Evolutionary conservation across 768 basidiomycete species (phyloP), one percentile per base, ranked within the genome.

Genomic region (Daedaleopsis sinensis): DNA sequence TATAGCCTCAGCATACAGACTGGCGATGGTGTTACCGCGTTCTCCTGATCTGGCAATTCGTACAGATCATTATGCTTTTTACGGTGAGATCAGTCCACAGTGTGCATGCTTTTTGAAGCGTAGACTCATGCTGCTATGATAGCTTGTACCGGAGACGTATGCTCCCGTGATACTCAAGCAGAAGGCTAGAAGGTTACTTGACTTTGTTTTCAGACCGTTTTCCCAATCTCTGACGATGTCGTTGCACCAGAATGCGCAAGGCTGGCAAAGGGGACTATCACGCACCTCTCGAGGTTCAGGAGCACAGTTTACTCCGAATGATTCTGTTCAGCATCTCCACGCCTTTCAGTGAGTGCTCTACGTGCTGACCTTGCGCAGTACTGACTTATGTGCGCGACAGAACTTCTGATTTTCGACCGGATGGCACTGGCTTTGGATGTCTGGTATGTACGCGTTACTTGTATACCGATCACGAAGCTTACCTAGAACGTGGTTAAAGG

Each of bases 1-100:
- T 3, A 18, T 42, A 18, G 39, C 18, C 11, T 13, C 62, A 90
- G 83, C 76, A 87, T 65, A 62, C 80, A 1, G 67, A 80, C 49
- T 90, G 89, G 90, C 74, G 89, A 61, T 94, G 91, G 92, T 91
- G 90, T 0, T 94, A 87, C 74, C 84, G 86, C 58, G 73, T 89
- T 16, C 70, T 88, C 58, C 62, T 87, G 1, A 89, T 89, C 21
- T 94, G 92, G 93, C 78, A 82, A 0, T 84, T 82, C 51, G 73
- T 73, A 3, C 80, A 91, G 70, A 72, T 79, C 10, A 52, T 82
- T 9, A 75, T 82, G 0, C 73, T 94, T 9, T 68, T 85, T 50
- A 23, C 82, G 46, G 87, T 88, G 64, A 65, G 81, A 32, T 7
- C 27, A 32, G 27, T 3, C 7, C 7, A 7, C 27, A 32, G n/a